A percentile compares a stretch with the other conserved stretches of the same genome.
phyloP scores from a whole-genome alignment of 2,329 filamentous ascomycete species.

The Ilyonectria sp. region DNA sequence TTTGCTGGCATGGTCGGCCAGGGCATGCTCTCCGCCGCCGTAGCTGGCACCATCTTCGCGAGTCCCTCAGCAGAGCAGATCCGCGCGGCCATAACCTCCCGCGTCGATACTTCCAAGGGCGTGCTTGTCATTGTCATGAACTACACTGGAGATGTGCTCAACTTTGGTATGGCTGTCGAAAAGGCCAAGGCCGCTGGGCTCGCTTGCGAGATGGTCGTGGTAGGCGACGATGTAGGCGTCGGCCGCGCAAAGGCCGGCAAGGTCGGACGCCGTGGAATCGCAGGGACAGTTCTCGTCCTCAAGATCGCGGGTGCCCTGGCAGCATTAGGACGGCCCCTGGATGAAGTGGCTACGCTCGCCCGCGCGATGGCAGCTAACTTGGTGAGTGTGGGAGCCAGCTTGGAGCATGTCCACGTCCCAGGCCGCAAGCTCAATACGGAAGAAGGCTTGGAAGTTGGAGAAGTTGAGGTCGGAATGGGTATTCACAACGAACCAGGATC shows the following conservation, averaged over 20 bases:
- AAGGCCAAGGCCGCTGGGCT: conserved; percentile 88
- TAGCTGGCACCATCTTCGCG: conserved; percentile 90
- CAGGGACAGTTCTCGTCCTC: conserved; percentile 90
- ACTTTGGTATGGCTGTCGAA: conserved; percentile 94
- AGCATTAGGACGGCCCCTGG: conserved; percentile 75
- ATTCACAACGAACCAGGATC: conserved; percentile 81
- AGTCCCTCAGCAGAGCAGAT: conserved; percentile 88
- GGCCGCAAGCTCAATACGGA: conserved; percentile 76
- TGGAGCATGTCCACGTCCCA: conserved; percentile 95
- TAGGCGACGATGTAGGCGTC: conserved; percentile 93
- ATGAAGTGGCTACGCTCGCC: conserved; percentile 81
- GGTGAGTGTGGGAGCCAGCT: conserved; percentile 86
- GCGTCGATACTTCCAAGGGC: conserved; percentile 80
- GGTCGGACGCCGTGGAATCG: conserved; percentile 91
- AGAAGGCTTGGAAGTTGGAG: conserved; percentile 67
- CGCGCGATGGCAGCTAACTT: conserved; percentile 81
- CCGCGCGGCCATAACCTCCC: conserved; percentile 79
- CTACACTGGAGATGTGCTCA: conserved; percentile 90
- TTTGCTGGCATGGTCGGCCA: conserved; percentile 89
- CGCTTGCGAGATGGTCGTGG: conserved; percentile 88
- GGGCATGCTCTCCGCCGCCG: conserved; percentile 84
- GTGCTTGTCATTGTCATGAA: conserved; percentile 96
- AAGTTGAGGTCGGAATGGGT: conserved; percentile 81
- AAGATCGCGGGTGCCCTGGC: conserved; percentile 92
- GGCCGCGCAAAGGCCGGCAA: conserved; percentile 88